These are phyloP conservation scores for Phytophthora litchii DNA, from an alignment of 352 stramenopile species.

Conservation along the genomic window DNA sequence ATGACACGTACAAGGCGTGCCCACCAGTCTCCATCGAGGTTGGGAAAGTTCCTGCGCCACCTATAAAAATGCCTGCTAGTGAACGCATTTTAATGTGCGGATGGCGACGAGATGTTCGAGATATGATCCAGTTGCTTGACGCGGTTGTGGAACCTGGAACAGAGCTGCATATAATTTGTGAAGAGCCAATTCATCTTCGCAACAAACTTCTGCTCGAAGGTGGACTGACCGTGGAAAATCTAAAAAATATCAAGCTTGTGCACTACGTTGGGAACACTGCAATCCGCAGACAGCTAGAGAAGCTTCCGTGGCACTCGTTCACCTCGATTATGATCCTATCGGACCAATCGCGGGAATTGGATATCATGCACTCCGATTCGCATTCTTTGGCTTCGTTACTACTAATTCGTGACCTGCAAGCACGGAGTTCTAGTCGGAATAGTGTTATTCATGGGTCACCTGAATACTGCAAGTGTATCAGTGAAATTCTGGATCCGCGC, in stretches of 20 bases:
- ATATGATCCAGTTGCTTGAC: constrained; percentile 87
- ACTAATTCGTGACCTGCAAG: constrained; percentile 82
- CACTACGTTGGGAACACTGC: constrained; percentile 83
- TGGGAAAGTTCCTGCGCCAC: constrained; percentile 37
- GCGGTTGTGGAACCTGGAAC: constrained; percentile 58
- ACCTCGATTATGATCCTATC: constrained; percentile 87
- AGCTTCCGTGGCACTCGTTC: constrained; percentile 64
- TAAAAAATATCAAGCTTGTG: constrained; percentile 43
- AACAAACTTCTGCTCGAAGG: constrained; percentile 65
- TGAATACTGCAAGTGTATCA: constrained; percentile 75
- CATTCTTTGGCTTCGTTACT: constrained; percentile 84
- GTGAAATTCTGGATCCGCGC: constrained; percentile 84
- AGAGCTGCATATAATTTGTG: constrained; percentile 84
- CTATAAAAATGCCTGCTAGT: constrained; percentile 17
- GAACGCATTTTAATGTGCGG: constrained; percentile 87
- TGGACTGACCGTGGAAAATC: constrained; percentile 57
- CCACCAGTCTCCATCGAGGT: constrained; percentile 40
- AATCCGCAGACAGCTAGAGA: constrained; percentile 71
- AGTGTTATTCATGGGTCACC: constrained; percentile 12
- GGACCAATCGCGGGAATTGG: constrained; percentile 64
- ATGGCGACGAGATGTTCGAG: constrained; percentile 87
- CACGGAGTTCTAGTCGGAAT: constrained; percentile 8
- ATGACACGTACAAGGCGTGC: constrained; percentile 85
- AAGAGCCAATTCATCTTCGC: constrained; percentile 68
- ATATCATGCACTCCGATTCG: constrained; percentile 88